A percentile compares a stretch with the other conserved stretches of the same genome.
These are phyloP conservation scores for Cryptococcus sp. DNA, from an alignment of 1,284 basidiomycete species.

Conservation along the genomic window DNA sequence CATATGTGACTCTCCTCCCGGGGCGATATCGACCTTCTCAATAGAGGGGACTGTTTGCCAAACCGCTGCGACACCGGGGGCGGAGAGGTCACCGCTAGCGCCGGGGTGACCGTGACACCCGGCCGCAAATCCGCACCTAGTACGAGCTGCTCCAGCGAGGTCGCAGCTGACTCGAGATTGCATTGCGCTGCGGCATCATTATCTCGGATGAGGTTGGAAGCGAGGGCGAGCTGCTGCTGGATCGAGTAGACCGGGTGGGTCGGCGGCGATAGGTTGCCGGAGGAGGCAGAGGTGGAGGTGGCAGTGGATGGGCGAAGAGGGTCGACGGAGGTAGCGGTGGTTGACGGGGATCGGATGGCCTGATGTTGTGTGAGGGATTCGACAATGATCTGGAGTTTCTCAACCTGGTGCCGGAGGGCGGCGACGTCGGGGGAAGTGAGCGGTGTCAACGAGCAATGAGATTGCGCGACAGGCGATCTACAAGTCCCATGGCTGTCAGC, in stretches of 20 bases:
- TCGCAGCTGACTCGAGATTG: constrained; percentile 3
- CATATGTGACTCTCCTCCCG: neutral
- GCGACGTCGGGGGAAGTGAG: neutral
- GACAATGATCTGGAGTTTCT: constrained; percentile 4
- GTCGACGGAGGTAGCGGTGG: neutral
- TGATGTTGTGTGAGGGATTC: neutral
- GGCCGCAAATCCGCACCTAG: constrained; percentile 8
- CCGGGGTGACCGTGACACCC: constrained; percentile 3
- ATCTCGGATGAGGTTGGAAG: no score
- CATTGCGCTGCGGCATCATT: neutral
- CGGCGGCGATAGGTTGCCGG: neutral
- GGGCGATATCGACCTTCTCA: neutral
- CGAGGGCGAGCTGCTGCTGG: neutral
- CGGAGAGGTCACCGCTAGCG: neutral
- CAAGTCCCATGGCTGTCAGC: no score
- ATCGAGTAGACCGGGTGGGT: neutral
- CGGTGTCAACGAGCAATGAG: neutral
- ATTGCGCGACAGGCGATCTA: neutral
- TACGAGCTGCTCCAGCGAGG: constrained; percentile 2
- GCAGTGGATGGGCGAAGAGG: neutral
- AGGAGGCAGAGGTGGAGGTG: neutral
- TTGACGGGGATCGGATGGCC: neutral
- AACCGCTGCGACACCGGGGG: neutral
- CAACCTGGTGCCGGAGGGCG: constrained; percentile 2
- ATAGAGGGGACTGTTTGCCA: neutral